Conservation (phyloP, 805 yeast species). For the Myxozyma neglecta region DNA sequence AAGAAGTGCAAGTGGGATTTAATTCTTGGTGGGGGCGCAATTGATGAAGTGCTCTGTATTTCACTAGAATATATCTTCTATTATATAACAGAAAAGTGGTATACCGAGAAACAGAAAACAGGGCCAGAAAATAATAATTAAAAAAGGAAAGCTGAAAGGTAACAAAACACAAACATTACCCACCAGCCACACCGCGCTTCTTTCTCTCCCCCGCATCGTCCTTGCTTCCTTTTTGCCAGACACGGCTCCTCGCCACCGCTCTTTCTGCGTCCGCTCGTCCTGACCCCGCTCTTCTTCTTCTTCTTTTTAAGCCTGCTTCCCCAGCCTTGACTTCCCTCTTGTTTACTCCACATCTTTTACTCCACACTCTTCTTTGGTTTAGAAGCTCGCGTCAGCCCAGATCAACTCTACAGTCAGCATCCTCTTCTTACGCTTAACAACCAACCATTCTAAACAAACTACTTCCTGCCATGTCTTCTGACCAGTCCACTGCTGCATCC, state of each 20-base stretch:
- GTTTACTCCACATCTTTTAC: not conserved
- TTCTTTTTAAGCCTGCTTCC: not conserved
- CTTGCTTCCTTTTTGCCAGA: not conserved
- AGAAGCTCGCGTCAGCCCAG: not conserved
- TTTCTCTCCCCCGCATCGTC: not conserved
- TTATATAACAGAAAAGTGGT: too few relatives aligned
- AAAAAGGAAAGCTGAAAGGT: too few relatives aligned
- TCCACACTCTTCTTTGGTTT: not conserved
- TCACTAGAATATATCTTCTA: too few relatives aligned
- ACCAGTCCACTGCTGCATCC: slow-evolving; percentile 5
- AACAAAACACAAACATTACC: too few relatives aligned
- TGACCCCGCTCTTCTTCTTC: not conserved
- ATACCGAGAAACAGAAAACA: too few relatives aligned
- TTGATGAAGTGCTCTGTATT: too few relatives aligned
- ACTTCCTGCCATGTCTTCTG: not conserved
- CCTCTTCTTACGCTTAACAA: not conserved
- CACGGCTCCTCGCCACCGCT: not conserved
- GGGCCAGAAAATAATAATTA: too few relatives aligned
- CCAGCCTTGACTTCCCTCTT: not conserved
- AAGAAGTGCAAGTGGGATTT: too few relatives aligned
- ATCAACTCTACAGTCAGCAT: not conserved
- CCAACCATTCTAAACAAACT: not conserved
- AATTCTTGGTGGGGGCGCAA: too few relatives aligned
- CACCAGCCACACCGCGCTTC: too few relatives aligned
- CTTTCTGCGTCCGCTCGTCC: not conserved